Percentiles rank a stretch among this genome's conserved stretches.
phyloP scores from a whole-genome alignment of 2,329 filamentous ascomycete genomes.

The Clonostachys rosea region DNA sequence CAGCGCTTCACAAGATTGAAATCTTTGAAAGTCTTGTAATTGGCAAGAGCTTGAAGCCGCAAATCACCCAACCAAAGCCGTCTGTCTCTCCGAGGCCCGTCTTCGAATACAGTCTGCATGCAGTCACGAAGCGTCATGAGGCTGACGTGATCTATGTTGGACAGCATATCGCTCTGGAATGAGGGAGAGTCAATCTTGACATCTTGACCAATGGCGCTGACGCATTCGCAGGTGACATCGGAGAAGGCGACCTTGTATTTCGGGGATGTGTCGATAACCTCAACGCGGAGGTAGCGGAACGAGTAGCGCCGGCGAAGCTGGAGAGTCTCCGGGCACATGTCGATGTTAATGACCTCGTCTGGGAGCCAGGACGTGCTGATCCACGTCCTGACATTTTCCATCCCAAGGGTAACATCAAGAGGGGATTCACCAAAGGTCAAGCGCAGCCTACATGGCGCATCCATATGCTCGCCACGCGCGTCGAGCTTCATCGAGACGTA shows the following conservation, averaged over 20 bases:
- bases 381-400: slow-evolving; percentile 25
- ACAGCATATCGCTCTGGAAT: slow-evolving; percentile 12
- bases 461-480: slow-evolving; percentile 20
- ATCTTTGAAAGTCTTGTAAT: slow-evolving; percentile 27
- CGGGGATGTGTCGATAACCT: slow-evolving; percentile 24
- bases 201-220: slow-evolving; percentile 16
- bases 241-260: slow-evolving; percentile 23
- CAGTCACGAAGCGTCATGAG: slow-evolving; percentile 26
- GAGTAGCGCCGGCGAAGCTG: slow-evolving; percentile 20
- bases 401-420: slow-evolving; percentile 23
- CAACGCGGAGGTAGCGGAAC: slow-evolving; percentile 24
- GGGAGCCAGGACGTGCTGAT: slow-evolving; percentile 29
- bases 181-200: slow-evolving; percentile 7
- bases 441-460: slow-evolving; percentile 24
- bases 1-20: slow-evolving; percentile 24
- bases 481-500: slow-evolving; percentile 19
- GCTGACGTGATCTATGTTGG: slow-evolving; percentile 19
- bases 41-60: slow-evolving; percentile 25
- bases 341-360: slow-evolving; percentile 26
- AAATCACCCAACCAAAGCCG: slow-evolving; percentile 28
- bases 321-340: slow-evolving; percentile 20
- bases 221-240: slow-evolving; percentile 15
- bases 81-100: slow-evolving; percentile 27
- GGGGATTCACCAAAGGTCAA: slow-evolving; percentile 28
- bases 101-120: slow-evolving; percentile 31